Evolutionary conservation across 2,329 filamentous ascomycete species (phyloP).

Genomic region (Didymella arachidicola): DNA sequence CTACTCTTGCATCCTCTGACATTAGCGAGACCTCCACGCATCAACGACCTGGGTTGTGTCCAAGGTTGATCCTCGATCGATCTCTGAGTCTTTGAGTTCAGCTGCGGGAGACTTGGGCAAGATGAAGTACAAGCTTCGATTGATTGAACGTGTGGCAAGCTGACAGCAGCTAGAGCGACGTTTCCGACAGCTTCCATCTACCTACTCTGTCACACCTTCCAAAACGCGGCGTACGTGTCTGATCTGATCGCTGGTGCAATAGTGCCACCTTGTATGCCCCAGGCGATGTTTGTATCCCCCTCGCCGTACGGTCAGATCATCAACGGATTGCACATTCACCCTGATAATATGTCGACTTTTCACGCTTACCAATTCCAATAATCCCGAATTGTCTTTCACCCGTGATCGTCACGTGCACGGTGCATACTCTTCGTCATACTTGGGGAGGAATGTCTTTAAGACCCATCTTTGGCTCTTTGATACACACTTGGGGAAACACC

Average conservation of each 20-base stretch:
- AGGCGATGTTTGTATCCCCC: not conserved
- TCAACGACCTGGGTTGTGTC: not conserved
- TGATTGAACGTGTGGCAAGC: not conserved
- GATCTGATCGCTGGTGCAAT: not conserved
- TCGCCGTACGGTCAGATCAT: not conserved
- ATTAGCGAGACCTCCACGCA: not conserved
- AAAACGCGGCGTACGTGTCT: not conserved
- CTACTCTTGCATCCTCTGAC: not conserved
- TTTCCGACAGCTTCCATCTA: slow-evolving; percentile 1
- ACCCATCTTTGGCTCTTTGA: not conserved
- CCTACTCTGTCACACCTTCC: slow-evolving; percentile 4
- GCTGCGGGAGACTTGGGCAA: not conserved
- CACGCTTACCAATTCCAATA: not conserved
- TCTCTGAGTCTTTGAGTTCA: not conserved
- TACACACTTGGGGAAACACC: not conserved
- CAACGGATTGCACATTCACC: not conserved
- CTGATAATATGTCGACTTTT: slow-evolving; percentile 1
- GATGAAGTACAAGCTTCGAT: slow-evolving; percentile 1
- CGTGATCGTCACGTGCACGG: not conserved
- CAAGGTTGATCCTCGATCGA: not conserved
- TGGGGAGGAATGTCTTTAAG: not conserved
- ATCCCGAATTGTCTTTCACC: not conserved
- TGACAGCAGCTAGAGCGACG: not conserved
- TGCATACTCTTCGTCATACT: not conserved
- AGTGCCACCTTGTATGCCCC: not conserved